Percentiles rank a stretch among this genome's conserved stretches.
Evolutionary conservation across 129 eudicot species (phyloP).

Genomic region (Chrysanthemum seticuspe): DNA sequence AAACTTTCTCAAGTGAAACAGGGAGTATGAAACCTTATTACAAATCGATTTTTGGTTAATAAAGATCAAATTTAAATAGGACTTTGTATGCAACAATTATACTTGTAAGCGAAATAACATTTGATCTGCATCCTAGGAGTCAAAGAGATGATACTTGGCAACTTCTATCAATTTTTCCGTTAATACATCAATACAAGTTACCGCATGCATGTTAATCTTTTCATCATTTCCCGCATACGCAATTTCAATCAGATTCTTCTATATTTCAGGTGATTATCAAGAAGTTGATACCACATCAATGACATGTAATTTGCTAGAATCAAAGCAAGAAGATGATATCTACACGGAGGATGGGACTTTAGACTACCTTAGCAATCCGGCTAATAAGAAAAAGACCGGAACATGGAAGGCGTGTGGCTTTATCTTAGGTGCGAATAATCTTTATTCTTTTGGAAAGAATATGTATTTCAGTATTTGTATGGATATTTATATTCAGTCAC

Average conservation of each 20-base stretch:
- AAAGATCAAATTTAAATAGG: no score
- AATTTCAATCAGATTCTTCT: not conserved
- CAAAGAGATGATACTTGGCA: no score
- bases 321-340: slow-evolving; percentile 34
- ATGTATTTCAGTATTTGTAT: not conserved
- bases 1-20: no score
- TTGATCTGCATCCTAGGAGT: no score
- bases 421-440: slow-evolving; percentile 51
- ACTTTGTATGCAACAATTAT: no score
- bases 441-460: not conserved
- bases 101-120: no score
- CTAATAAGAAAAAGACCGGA: slow-evolving; percentile 66
- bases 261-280: slow-evolving; percentile 26
- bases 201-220: no score
- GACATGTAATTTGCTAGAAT: slow-evolving; percentile 29
- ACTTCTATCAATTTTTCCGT: no score
- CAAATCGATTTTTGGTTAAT: no score
- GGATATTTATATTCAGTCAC: not conserved
- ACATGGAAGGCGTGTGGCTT: slow-evolving; percentile 80
- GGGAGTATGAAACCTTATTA: no score
- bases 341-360: slow-evolving; percentile 74
- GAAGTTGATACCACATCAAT: slow-evolving; percentile 31
- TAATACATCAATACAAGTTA: no score
- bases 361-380: slow-evolving; percentile 52
- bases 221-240: no score